phyloP scores from a whole-genome alignment of 495 filamentous ascomycete species.

The Penicillium bovifimosum region DNA sequence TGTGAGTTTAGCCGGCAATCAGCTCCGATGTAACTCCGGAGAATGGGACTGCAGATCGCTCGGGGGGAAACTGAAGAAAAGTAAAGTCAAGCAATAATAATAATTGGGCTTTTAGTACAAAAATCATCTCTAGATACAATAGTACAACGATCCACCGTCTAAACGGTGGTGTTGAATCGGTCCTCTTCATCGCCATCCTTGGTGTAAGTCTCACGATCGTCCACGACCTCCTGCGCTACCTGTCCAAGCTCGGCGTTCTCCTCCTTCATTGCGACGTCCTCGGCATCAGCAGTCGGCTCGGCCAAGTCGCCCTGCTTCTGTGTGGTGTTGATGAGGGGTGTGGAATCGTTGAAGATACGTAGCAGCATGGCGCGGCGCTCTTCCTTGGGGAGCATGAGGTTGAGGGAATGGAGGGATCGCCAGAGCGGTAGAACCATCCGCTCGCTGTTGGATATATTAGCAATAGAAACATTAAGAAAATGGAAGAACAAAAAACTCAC shows the following conservation, averaged over 20 bases:
- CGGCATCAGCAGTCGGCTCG: slow-evolving; percentile 26
- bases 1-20: slow-evolving; percentile 15
- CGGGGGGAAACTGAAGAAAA: neutral
- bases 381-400: slow-evolving; percentile 97
- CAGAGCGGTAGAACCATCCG: slow-evolving; percentile 84
- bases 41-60: slow-evolving; percentile 5
- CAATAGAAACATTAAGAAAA: neutral
- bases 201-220: slow-evolving; percentile 35
- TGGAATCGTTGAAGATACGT: slow-evolving; percentile 80
- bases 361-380: slow-evolving; percentile 89
- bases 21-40: slow-evolving; percentile 16
- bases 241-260: slow-evolving; percentile 36
- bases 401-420: slow-evolving; percentile 79
- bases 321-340: slow-evolving; percentile 53
- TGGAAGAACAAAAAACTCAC: slow-evolving; percentile 31
- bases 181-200: slow-evolving; percentile 42
- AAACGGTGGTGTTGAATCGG: slow-evolving; percentile 41
- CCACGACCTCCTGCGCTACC: slow-evolving; percentile 35
- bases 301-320: slow-evolving; percentile 37
- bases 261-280: slow-evolving; percentile 31
- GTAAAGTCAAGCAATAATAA: slow-evolving; percentile 6
- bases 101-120: slow-evolving; percentile 19
- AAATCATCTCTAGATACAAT: neutral
- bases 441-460: slow-evolving; percentile 47
- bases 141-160: slow-evolving; percentile 11